Evolutionary conservation across 2,329 filamentous ascomycete species (phyloP), one percentile per base, ranked within the genome.

Genomic region (Trichophyton equinum): DNA sequence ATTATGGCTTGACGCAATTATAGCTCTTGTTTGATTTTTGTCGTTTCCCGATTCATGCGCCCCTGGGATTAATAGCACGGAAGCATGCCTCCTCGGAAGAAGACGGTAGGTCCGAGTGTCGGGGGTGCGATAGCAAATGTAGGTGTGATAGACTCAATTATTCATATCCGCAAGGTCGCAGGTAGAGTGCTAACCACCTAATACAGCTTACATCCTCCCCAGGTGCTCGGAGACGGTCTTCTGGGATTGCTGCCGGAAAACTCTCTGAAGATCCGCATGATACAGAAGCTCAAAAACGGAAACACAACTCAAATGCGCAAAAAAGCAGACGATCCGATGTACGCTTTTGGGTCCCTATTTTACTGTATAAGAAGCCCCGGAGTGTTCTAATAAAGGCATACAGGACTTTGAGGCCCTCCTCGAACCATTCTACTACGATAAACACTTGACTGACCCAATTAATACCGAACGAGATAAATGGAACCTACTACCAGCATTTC

Each of bases 401-500:
- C 4, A 67, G 65, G 77, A 77, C 20, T 85, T 85, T 68, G 82
- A 86, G 68, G 82, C 83, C 42, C 76, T 87, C 27, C 78, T 88
- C 27, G 79, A 87, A 68, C 85, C 85, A 0, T 87, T 87, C 70
- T 88, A 88, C 72, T 84, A 85, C 68, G 83, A 80, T 63, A 88
- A 87, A 71, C 79, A 79, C 57, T 72, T 87, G 61, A 86, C 83
- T 0, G 85, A 87, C 69, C 84, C 85, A 2, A 88, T 88, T 68
- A 80, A 86, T 63, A 87, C 85, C 1, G 85, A 84, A 30, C 77
- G 76, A 69, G 94, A 99, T 78, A 99, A 99, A 80, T 96, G 92
- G 84, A 96, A 97, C 73, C 80, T 99, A 47, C 77, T 99, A 30
- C 95, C 94, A 0, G 94, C 94, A n/a, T 99, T 99, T 74, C 78